Percentiles rank a stretch among this genome's conserved stretches.
Conservation (phyloP, 495 filamentous ascomycete species). For the Hyphodiscus hymeniophilus region DNA sequence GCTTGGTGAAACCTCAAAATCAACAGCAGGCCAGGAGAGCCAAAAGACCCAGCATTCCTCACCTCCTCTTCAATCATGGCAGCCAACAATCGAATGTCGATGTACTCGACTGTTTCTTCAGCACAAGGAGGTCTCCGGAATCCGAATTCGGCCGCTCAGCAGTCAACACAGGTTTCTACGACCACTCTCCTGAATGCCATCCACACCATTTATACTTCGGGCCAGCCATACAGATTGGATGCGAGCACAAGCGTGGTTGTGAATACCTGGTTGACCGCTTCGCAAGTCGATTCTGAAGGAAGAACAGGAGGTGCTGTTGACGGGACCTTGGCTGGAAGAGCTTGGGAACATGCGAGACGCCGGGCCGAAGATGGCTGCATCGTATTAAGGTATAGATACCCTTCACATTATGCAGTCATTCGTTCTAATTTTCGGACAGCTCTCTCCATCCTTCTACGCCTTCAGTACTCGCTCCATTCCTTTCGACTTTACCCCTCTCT, state of each 20-base stretch:
- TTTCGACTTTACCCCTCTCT: slow-evolving; percentile 68
- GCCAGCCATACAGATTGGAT: slow-evolving; percentile 74
- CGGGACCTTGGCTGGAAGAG: slow-evolving; percentile 64
- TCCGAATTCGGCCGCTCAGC: slow-evolving; percentile 43
- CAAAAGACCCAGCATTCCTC: not conserved
- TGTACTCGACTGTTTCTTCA: slow-evolving; percentile 72
- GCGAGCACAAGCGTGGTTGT: slow-evolving; percentile 89
- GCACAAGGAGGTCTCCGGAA: slow-evolving; percentile 48
- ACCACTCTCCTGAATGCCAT: slow-evolving; percentile 86
- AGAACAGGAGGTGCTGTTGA: slow-evolving; percentile 72
- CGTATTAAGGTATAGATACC: slow-evolving; percentile 60
- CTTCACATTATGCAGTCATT: not conserved
- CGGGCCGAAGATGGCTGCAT: slow-evolving; percentile 95
- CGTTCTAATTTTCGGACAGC: slow-evolving; percentile 32
- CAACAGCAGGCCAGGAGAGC: slow-evolving; percentile 14
- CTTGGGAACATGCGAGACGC: slow-evolving; percentile 94
- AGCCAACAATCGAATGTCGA: slow-evolving; percentile 67
- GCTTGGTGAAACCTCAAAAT: not conserved
- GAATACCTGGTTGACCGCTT: slow-evolving; percentile 86
- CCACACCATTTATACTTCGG: slow-evolving; percentile 79
- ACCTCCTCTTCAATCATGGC: slow-evolving; percentile 43
- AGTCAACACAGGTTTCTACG: slow-evolving; percentile 77
- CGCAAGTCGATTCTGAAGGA: slow-evolving; percentile 55
- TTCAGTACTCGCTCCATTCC: slow-evolving; percentile 72
- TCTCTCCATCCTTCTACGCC: slow-evolving; percentile 85